Percentiles rank a stretch among this genome's conserved stretches.
These are phyloP conservation scores for Penicillium concentricum DNA, from an alignment of 2,329 filamentous ascomycete species.

Conservation along the genomic window DNA sequence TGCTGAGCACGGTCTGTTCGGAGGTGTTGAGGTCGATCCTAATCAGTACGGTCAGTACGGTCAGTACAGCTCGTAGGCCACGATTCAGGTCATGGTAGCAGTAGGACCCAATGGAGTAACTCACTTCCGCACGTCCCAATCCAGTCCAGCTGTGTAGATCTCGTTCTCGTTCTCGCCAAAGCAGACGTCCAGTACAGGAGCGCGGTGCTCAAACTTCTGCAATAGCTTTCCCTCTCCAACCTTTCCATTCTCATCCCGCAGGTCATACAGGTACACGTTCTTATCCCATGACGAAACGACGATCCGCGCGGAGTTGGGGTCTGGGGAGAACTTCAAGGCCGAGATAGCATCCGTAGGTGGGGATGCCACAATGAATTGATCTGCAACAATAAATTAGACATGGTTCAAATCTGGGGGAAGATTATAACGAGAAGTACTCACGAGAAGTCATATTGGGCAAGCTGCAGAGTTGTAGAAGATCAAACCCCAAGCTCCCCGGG, in stretches of 20 bases:
- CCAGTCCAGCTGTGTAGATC: conserved; percentile 82
- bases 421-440: conserved; percentile 27
- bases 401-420: no score
- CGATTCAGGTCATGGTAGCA: conserved; percentile 59
- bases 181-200: conserved; percentile 86
- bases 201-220: conserved; percentile 74
- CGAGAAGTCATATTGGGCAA: conserved; percentile 43
- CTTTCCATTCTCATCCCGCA: conserved; percentile 54
- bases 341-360: conserved; percentile 87
- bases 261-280: conserved; percentile 85
- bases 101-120: conserved; percentile 42
- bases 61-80: conserved; percentile 7
- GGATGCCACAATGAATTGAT: conserved; percentile 79
- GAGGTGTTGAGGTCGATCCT: conserved; percentile 71
- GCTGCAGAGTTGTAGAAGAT: conserved; percentile 16
- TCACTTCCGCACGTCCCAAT: conserved; percentile 79
- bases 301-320: conserved; percentile 69
- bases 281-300: conserved; percentile 96
- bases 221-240: conserved; percentile 63
- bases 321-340: conserved; percentile 78
- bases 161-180: conserved; percentile 81
- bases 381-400: conserved; percentile 23
- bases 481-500: conserved; percentile 23
- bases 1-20: conserved; percentile 71
- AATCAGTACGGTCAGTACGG: neutral